Conservation (phyloP, 78 protist genomes). For the Dictyostelium discoideum region DNA sequence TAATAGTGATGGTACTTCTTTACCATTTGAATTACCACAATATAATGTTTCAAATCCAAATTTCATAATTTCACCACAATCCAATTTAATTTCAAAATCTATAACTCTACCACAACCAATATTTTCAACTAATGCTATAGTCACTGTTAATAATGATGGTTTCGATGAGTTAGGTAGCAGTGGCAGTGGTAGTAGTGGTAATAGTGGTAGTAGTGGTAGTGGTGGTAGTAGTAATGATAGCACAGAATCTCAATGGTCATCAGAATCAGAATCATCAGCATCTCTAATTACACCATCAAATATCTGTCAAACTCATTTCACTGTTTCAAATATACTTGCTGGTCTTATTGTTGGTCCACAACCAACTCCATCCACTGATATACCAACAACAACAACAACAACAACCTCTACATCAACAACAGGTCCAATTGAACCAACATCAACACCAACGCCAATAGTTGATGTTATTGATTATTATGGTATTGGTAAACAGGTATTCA, state of each 20-base stretch:
- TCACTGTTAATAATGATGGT: not conserved
- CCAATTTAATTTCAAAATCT: not conserved
- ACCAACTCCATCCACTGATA: not conserved
- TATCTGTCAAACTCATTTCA: not conserved
- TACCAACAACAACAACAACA: not conserved
- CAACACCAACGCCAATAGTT: not conserved
- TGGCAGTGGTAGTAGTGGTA: not conserved
- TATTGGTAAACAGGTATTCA: slow-evolving; percentile 9
- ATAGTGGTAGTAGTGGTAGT: not conserved
- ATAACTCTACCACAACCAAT: not conserved
- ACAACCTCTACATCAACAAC: not conserved
- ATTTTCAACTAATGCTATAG: not conserved
- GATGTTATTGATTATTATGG: not conserved
- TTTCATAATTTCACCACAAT: not conserved
- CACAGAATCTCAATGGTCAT: not conserved
- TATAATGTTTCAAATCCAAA: not conserved
- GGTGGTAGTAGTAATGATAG: not conserved
- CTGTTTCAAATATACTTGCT: not conserved
- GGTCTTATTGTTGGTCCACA: not conserved
- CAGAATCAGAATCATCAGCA: not conserved
- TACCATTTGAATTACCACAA: not conserved
- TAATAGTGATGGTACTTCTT: not conserved
- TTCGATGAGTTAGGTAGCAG: not conserved
- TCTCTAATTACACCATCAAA: not conserved
- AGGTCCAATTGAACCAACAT: not conserved